Conservation (phyloP, 2,329 filamentous ascomycete species). For the Cladophialophora bantiana region DNA sequence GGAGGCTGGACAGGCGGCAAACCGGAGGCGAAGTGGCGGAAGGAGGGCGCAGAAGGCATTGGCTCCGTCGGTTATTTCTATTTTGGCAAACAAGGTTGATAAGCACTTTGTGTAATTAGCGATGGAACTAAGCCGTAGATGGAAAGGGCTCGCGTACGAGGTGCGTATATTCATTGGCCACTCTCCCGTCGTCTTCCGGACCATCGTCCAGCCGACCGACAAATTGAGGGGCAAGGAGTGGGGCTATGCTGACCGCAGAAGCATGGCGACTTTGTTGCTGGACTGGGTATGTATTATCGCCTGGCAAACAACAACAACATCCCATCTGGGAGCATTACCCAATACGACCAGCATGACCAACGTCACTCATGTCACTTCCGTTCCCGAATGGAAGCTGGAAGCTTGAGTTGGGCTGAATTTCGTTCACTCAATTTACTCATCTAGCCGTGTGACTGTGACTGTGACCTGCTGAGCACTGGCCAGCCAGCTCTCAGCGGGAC, state of each 20-base stretch:
- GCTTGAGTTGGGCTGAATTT: not conserved
- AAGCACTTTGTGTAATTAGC: slow-evolving; percentile 1
- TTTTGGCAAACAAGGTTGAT: slow-evolving; percentile 9
- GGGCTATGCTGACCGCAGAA: slow-evolving; percentile 30
- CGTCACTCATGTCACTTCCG: not conserved
- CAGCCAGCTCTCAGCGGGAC: too few species aligned
- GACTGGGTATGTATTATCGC: too few species aligned
- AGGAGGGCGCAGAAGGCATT: slow-evolving; percentile 1
- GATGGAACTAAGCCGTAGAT: not conserved
- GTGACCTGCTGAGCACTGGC: too few species aligned
- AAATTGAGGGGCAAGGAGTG: slow-evolving; percentile 2
- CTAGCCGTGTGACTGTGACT: too few species aligned
- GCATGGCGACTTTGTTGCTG: not conserved
- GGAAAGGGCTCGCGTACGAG: not conserved
- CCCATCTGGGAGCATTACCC: not conserved
- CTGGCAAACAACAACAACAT: not conserved
- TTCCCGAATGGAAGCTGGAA: not conserved
- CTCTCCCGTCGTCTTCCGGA: not conserved
- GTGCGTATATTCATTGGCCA: slow-evolving; percentile 18
- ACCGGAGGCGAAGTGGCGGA: not conserved
- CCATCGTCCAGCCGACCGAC: slow-evolving; percentile 13
- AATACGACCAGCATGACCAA: not conserved
- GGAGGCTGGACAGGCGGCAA: not conserved
- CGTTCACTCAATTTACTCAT: too few species aligned
- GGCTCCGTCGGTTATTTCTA: slow-evolving; percentile 9